A percentile compares a stretch with the other conserved stretches of the same genome.
These are phyloP conservation scores for Puccinia triticina DNA, from an alignment of 1,284 basidiomycete species.

Conservation along the genomic window DNA sequence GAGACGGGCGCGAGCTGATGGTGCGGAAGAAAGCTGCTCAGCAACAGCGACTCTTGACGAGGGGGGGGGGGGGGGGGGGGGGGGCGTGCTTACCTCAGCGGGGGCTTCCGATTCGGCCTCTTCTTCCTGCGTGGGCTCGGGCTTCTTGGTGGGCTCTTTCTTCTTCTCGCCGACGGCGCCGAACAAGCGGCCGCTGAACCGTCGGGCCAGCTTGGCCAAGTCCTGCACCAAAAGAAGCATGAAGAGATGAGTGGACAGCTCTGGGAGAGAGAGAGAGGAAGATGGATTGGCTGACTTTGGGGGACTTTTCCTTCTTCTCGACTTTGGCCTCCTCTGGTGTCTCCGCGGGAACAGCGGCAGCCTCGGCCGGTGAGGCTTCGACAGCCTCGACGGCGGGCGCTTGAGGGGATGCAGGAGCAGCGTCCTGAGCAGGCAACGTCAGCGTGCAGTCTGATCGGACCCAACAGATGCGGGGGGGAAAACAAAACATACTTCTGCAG, in stretches of 20 bases:
- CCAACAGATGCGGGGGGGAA: background rate
- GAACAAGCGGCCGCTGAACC: slow-evolving; percentile 49
- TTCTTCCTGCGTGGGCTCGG: slow-evolving; percentile 36
- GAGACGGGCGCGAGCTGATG: background rate
- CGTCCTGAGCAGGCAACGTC: background rate
- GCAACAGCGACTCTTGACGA: too few relatives aligned
- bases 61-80: too few relatives aligned
- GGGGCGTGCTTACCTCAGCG: background rate
- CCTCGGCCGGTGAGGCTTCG: background rate
- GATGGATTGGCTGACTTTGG: slow-evolving; percentile 29
- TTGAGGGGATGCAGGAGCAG: background rate
- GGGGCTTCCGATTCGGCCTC: slow-evolving; percentile 13
- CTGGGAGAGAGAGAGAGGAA: too few relatives aligned
- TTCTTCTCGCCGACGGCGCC: slow-evolving; percentile 26
- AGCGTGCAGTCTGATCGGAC: background rate
- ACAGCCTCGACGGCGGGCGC: background rate
- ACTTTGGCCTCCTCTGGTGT: slow-evolving; percentile 19
- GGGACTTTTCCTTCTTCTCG: slow-evolving; percentile 45
- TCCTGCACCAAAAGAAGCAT: slow-evolving; percentile 23
- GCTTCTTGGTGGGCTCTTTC: slow-evolving; percentile 40
- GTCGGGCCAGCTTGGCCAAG: slow-evolving; percentile 47
- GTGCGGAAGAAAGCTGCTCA: background rate
- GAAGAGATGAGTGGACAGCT: background rate
- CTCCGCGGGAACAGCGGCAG: background rate
- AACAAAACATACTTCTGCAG: slow-evolving; percentile 12